phyloP scores from a whole-genome alignment of 2,329 filamentous ascomycete genomes.

The Huntiella omanensis region DNA sequence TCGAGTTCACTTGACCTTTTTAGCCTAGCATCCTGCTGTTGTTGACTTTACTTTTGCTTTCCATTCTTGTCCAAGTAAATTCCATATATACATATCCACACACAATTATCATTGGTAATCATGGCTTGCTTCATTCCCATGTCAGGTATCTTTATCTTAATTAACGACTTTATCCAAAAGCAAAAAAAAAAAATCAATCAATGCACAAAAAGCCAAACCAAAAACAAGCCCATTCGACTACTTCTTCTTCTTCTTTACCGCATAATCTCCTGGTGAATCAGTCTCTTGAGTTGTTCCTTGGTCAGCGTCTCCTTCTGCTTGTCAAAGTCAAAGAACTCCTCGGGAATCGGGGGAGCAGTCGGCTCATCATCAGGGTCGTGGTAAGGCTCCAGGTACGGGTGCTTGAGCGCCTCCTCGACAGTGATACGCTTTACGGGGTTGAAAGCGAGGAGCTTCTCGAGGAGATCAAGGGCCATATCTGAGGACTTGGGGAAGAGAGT shows the following conservation, averaged over 20 bases:
- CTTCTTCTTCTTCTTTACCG: slow-evolving; percentile 22
- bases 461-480: slow-evolving; percentile 79
- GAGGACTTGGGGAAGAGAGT: slow-evolving; percentile 98
- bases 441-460: slow-evolving; percentile 92
- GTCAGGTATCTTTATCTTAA: slow-evolving; percentile 5
- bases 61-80: no score
- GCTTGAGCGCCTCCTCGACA: slow-evolving; percentile 89
- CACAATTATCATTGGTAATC: no score
- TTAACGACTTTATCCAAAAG: no score
- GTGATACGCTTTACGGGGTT: slow-evolving; percentile 98
- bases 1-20: no score
- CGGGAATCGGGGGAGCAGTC: slow-evolving; percentile 85
- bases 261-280: slow-evolving; percentile 97
- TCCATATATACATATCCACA: no score
- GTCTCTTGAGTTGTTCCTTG: slow-evolving; percentile 92
- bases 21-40: no score
- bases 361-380: slow-evolving; percentile 98
- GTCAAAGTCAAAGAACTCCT: slow-evolving; percentile 99
- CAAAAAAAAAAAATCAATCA: no score
- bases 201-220: no score
- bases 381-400: slow-evolving; percentile 96
- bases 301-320: slow-evolving; percentile 98
- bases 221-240: not conserved
- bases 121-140: not conserved
- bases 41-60: no score